These are phyloP conservation scores for Plasmodium vivax DNA, from an alignment of 169 alveolate genomes.

Conservation along the genomic window DNA sequence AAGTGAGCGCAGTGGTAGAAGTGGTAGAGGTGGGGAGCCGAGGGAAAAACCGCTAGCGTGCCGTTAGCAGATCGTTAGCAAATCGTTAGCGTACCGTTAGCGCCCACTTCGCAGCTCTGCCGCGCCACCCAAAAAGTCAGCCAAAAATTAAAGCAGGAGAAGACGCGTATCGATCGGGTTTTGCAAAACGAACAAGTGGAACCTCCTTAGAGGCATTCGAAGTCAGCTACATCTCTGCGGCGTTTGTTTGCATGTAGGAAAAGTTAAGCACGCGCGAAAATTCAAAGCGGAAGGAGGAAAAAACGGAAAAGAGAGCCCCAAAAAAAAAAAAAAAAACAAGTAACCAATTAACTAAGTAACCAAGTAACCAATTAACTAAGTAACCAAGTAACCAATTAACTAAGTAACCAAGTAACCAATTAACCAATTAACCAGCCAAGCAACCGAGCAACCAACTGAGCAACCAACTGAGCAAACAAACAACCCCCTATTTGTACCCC, in stretches of 20 bases:
- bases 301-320: not conserved
- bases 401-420: too few relatives aligned
- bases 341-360: not conserved
- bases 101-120: not conserved
- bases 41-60: not conserved
- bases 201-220: not conserved
- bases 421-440: too few relatives aligned
- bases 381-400: too few relatives aligned
- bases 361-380: too few relatives aligned
- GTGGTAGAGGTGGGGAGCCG: not conserved
- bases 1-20: not conserved
- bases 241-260: not conserved
- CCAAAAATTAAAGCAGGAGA: not conserved
- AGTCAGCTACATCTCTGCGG: not conserved
- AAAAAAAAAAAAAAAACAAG: not conserved
- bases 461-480: too few relatives aligned
- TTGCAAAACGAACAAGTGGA: not conserved
- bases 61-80: not conserved
- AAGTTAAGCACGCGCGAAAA: not conserved
- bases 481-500: not conserved
- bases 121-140: not conserved
- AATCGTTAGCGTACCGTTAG: too few relatives aligned
- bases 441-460: not conserved
- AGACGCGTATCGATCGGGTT: not conserved
- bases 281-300: not conserved